Conservation (phyloP, 179 eudicot species). For the Carnegiea gigantea region DNA sequence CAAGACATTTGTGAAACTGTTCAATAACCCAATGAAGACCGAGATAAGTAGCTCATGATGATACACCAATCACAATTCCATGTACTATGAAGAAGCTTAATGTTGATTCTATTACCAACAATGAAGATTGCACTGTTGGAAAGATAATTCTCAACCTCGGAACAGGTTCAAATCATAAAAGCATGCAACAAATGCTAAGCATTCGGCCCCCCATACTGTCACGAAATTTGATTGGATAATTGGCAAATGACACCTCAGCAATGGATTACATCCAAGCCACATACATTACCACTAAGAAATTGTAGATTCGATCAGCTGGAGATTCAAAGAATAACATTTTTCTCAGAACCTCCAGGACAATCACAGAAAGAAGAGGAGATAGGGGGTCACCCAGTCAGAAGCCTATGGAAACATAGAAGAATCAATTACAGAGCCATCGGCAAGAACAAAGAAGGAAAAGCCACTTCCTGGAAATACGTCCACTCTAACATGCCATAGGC, state of each 20-base stretch:
- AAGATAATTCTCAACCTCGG: not conserved
- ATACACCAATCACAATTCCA: too few relatives aligned
- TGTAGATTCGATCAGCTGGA: not conserved
- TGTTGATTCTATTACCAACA: not conserved
- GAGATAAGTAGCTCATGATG: not conserved
- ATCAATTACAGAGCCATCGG: not conserved
- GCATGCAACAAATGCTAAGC: not conserved
- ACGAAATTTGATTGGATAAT: not conserved
- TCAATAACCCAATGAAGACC: not conserved
- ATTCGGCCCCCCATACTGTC: not conserved
- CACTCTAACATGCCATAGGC: not conserved
- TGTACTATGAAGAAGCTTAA: not conserved
- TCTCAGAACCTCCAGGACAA: not conserved
- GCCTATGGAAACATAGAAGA: not conserved
- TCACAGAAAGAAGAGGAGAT: not conserved
- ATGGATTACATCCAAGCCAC: not conserved
- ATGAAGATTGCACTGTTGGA: not conserved
- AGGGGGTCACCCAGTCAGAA: not conserved
- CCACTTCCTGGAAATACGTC: not conserved
- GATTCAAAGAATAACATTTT: not conserved
- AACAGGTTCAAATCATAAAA: not conserved
- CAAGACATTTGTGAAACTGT: not conserved
- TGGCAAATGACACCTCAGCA: not conserved
- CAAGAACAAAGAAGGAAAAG: not conserved
- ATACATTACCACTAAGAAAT: not conserved